Conservation (phyloP, 2,329 filamentous ascomycete genomes). For the Penicillium sp. region DNA sequence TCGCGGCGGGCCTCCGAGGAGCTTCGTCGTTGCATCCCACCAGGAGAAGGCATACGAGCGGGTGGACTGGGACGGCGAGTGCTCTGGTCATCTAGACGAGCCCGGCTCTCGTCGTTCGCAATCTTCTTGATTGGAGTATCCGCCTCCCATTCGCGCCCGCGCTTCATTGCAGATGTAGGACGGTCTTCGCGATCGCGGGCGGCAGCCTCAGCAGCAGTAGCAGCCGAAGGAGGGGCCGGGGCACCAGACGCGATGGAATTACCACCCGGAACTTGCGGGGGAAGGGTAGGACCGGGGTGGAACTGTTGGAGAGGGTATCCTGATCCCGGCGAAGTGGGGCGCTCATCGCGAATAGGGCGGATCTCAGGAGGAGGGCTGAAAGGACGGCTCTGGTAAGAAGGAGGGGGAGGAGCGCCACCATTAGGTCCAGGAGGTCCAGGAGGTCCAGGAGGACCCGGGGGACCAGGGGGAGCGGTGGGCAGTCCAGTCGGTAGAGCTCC, state of each 20-base stretch:
- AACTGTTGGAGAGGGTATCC: slow-evolving; percentile 81
- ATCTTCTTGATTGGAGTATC: slow-evolving; percentile 76
- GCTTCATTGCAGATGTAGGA: slow-evolving; percentile 78
- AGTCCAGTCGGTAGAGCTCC: slow-evolving; percentile 48
- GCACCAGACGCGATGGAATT: slow-evolving; percentile 64
- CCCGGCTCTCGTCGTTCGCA: slow-evolving; percentile 81
- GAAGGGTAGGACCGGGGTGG: slow-evolving; percentile 68
- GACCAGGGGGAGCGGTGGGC: slow-evolving; percentile 48
- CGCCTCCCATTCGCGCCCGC: slow-evolving; percentile 89
- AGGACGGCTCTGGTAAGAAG: slow-evolving; percentile 67
- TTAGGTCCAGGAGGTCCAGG: slow-evolving; percentile 38
- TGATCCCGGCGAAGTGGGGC: slow-evolving; percentile 87
- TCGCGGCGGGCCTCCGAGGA: slow-evolving; percentile 70
- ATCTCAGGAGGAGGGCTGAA: slow-evolving; percentile 82
- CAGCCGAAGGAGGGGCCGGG: slow-evolving; percentile 63
- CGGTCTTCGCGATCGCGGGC: slow-evolving; percentile 68
- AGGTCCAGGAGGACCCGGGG: slow-evolving; percentile 40
- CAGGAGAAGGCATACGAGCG: slow-evolving; percentile 60
- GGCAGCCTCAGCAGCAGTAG: slow-evolving; percentile 67
- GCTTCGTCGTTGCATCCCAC: slow-evolving; percentile 69
- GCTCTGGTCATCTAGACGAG: slow-evolving; percentile 79
- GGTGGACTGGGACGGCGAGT: slow-evolving; percentile 69
- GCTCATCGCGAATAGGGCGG: slow-evolving; percentile 76
- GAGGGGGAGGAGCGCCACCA: slow-evolving; percentile 63
- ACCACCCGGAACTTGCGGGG: slow-evolving; percentile 32